These are phyloP conservation scores for Salix purpurea DNA, from an alignment of 345 rosid genomes.

Conservation along the genomic window DNA sequence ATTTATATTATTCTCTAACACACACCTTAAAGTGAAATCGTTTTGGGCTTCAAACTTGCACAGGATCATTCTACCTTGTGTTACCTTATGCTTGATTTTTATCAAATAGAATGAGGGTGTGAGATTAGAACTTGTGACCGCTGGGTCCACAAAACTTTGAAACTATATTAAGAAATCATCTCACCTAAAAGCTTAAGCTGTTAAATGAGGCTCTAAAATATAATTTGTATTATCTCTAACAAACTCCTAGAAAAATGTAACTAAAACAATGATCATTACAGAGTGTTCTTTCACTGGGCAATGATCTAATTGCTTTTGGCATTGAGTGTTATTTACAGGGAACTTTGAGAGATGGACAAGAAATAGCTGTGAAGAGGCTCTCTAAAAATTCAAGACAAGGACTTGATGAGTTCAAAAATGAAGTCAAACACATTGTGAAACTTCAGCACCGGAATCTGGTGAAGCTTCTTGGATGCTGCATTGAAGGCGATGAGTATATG, in stretches of 20 bases:
- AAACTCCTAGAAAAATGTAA: not conserved
- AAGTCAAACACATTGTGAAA: not conserved
- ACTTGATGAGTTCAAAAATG: not conserved
- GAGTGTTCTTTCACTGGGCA: not conserved
- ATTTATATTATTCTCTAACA: too few species aligned
- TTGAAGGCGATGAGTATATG: not conserved
- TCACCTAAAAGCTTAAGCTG: too few species aligned
- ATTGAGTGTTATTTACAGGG: not conserved
- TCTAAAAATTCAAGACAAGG: slow-evolving; percentile 1
- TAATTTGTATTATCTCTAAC: too few species aligned
- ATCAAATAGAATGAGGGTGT: too few species aligned
- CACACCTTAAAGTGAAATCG: too few species aligned
- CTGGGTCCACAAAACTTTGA: too few species aligned
- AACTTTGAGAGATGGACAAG: not conserved
- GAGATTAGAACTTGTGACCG: too few species aligned
- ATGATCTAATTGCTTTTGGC: not conserved
- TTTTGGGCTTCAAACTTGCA: too few species aligned
- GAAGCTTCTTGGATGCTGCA: slow-evolving; percentile 1
- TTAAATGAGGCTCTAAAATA: too few species aligned
- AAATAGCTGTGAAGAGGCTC: slow-evolving; percentile 2
- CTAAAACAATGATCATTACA: not conserved
- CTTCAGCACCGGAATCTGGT: slow-evolving; percentile 2
- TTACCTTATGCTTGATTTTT: too few species aligned
- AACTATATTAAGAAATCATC: too few species aligned
- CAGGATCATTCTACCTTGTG: too few species aligned